phyloP scores from a whole-genome alignment of 2,329 filamentous ascomycete genomes.

The Acrocalymma vagum region DNA sequence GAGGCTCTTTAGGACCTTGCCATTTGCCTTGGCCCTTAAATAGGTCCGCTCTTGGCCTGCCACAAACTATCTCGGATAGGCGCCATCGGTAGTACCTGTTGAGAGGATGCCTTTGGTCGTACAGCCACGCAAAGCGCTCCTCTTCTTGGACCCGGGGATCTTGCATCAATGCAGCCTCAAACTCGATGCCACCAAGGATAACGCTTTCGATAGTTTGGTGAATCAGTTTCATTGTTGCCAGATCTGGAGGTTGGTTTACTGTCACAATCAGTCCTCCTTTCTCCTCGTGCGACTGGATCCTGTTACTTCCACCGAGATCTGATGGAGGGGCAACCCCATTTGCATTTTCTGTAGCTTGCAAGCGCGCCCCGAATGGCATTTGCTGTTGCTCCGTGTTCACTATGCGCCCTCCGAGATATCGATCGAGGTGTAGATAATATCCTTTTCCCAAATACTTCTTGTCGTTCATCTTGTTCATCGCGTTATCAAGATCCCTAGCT shows the following conservation, averaged over 20 bases:
- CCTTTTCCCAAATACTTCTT: conserved; percentile 44
- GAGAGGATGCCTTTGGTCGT: conserved; percentile 76
- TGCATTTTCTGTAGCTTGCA: conserved; percentile 35
- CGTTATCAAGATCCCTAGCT: conserved; percentile 37
- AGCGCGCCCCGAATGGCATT: conserved; percentile 40
- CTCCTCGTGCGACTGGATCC: conserved; percentile 30
- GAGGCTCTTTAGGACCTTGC: conserved; percentile 74
- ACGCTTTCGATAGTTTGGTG: conserved; percentile 87
- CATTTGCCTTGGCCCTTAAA: conserved; percentile 60
- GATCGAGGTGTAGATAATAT: conserved; percentile 44
- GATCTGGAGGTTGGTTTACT: conserved; percentile 76
- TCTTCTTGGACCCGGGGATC: conserved; percentile 82
- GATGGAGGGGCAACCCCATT: conserved; percentile 39
- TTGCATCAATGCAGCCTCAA: conserved; percentile 92
- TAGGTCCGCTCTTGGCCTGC: conserved; percentile 31
- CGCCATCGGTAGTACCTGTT: conserved; percentile 93
- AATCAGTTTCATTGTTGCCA: conserved; percentile 82
- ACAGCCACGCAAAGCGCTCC: conserved; percentile 94
- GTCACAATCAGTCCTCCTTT: conserved; percentile 39
- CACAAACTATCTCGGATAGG: conserved; percentile 85
- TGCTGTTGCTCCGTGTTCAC: conserved; percentile 31
- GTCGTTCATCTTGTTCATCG: conserved; percentile 41
- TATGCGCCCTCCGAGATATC: conserved; percentile 35
- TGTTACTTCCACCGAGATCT: conserved; percentile 31
- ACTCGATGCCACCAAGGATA: conserved; percentile 81